phyloP scores from a whole-genome alignment of 228 moss, liverwort and hornwort species.

The Sphagnum magellanicum region DNA sequence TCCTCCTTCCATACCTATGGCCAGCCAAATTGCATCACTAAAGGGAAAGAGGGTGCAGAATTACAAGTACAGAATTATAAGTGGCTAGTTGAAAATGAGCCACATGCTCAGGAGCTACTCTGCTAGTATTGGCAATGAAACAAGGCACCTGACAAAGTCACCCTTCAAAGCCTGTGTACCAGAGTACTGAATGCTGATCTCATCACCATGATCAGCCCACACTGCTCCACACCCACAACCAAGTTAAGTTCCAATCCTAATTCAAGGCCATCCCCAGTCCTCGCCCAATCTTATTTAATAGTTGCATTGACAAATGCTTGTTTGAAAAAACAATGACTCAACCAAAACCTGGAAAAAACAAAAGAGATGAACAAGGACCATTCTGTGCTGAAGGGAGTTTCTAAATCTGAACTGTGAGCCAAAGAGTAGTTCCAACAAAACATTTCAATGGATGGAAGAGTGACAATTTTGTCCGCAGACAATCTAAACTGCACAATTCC shows the following conservation, averaged over 20 bases:
- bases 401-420: too few species aligned
- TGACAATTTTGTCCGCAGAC: too few species aligned
- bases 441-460: too few species aligned
- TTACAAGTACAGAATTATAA: too few species aligned
- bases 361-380: not conserved
- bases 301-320: not conserved
- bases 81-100: too few species aligned
- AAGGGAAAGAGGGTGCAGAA: not conserved
- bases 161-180: conserved; percentile 93
- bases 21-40: not conserved
- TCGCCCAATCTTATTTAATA: not conserved
- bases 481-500: too few species aligned
- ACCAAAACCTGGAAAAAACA: not conserved
- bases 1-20: conserved; percentile 76
- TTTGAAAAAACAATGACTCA: not conserved
- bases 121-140: not conserved
- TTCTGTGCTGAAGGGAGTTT: not conserved
- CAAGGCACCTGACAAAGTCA: conserved; percentile 84
- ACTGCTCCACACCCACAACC: conserved; percentile 23
- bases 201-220: conserved; percentile 99
- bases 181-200: conserved; percentile 95
- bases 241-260: not conserved
- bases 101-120: not conserved
- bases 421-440: too few species aligned
- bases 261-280: not conserved